Evolutionary conservation across 768 basidiomycete species (phyloP).

Genomic region (Lactarius quietus): DNA sequence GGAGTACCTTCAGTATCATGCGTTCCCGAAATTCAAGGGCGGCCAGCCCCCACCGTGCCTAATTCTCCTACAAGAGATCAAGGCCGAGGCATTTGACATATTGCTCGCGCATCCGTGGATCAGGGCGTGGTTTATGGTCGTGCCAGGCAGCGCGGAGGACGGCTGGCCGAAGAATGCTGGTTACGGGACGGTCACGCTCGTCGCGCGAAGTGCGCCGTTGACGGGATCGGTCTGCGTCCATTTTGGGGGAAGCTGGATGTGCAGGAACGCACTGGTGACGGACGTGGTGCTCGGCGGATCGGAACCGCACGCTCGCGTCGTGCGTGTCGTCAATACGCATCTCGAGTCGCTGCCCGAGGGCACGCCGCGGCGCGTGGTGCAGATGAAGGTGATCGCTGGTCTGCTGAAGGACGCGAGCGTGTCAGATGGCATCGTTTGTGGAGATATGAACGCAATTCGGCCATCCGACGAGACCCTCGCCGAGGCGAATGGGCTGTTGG

Average conservation of each 20-base stretch:
- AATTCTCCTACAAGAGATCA: constrained; percentile 70
- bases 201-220: constrained; percentile 54
- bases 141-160: constrained; percentile 49
- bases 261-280: constrained; percentile 54
- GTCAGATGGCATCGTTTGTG: constrained; percentile 58
- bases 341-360: constrained; percentile 60
- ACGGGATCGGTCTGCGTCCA: constrained; percentile 47
- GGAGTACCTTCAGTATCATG: constrained; percentile 50
- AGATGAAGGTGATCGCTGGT: constrained; percentile 51
- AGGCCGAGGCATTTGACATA: constrained; percentile 39
- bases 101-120: constrained; percentile 63
- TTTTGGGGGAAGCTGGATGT: constrained; percentile 49
- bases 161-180: constrained; percentile 46
- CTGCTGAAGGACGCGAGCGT: constrained; percentile 46
- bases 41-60: constrained; percentile 52
- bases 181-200: constrained; percentile 71
- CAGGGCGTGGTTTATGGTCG: constrained; percentile 52
- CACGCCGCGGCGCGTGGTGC: constrained; percentile 37
- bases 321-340: constrained; percentile 71
- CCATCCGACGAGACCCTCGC: constrained; percentile 43
- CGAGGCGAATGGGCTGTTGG: constrained; percentile 46
- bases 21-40: constrained; percentile 45
- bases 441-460: constrained; percentile 70
- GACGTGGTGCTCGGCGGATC: constrained; percentile 42
- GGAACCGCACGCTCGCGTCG: constrained; percentile 35